Conservation (phyloP, 345 rosid species). For the Reutealis trisperma region DNA sequence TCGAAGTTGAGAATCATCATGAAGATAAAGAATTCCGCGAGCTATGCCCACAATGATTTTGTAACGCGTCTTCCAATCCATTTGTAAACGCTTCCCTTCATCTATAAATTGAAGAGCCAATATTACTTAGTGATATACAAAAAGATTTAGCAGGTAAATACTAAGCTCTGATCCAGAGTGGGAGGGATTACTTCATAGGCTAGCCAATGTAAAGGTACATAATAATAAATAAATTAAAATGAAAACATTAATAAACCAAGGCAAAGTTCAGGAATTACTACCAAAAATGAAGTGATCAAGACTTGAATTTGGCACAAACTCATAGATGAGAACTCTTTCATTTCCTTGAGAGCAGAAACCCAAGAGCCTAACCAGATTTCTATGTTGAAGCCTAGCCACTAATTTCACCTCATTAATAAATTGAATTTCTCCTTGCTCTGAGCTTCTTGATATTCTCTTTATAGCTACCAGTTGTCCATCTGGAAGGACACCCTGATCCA, state of each 20-base stretch:
- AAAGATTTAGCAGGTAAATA: too few species aligned
- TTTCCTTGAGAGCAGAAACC: slow-evolving; percentile 47
- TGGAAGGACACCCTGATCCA: slow-evolving; percentile 27
- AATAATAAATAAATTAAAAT: too few species aligned
- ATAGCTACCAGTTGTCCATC: slow-evolving; percentile 43
- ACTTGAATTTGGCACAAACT: slow-evolving; percentile 45
- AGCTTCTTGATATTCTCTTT: slow-evolving; percentile 41
- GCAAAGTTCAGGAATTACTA: neutral
- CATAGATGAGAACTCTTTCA: slow-evolving; percentile 52
- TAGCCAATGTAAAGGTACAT: too few species aligned
- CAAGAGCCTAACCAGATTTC: slow-evolving; percentile 42
- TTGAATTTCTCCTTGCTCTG: slow-evolving; percentile 42
- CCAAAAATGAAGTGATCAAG: slow-evolving; percentile 48
- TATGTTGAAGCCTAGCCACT: slow-evolving; percentile 49
- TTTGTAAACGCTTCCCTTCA: neutral
- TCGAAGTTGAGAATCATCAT: neutral
- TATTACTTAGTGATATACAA: too few species aligned
- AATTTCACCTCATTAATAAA: slow-evolving; percentile 49
- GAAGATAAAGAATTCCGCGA: neutral
- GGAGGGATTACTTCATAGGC: too few species aligned
- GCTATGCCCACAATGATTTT: neutral
- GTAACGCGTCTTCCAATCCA: neutral
- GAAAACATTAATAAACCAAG: too few species aligned
- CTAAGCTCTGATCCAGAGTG: too few species aligned
- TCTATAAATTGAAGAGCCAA: neutral